Evolutionary conservation across 179 eudicot genomes (phyloP).

Genomic region (Actinidia arguta): DNA sequence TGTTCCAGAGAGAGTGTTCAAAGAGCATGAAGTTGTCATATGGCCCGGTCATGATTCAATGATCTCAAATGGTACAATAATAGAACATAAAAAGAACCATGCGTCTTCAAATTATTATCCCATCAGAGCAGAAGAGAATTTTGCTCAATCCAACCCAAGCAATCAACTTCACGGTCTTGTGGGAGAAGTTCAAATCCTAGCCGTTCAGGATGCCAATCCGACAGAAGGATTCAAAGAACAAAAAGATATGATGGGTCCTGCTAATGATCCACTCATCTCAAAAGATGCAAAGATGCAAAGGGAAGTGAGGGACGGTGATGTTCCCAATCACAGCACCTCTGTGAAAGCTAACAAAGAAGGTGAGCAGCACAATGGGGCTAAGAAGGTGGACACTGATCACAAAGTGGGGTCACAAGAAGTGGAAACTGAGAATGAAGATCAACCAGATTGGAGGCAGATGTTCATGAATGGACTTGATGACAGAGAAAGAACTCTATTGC

Average conservation of each 20-base stretch:
- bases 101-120: background rate
- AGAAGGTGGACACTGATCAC: conserved; percentile 23
- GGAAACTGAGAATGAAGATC: conserved; percentile 40
- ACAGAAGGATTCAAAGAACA: background rate
- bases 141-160: background rate
- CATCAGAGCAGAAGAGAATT: background rate
- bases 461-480: conserved; percentile 71
- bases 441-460: conserved; percentile 71
- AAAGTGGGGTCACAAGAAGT: conserved; percentile 27
- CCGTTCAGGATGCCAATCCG: background rate
- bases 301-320: conserved; percentile 37
- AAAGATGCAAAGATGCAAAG: background rate
- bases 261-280: background rate
- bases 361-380: conserved; percentile 14
- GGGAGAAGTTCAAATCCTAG: conserved; percentile 5
- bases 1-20: background rate
- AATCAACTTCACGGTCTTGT: conserved; percentile 9
- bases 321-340: background rate
- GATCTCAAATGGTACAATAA: background rate
- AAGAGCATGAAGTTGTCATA: background rate
- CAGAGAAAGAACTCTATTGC: conserved; percentile 71
- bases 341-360: conserved; percentile 27
- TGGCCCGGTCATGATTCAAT: background rate
- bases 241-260: background rate
- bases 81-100: background rate